A percentile compares a stretch with the other conserved stretches of the same genome.
Evolutionary conservation across 2,329 filamentous ascomycete species (phyloP).

Genomic region (Fusarium citri): DNA sequence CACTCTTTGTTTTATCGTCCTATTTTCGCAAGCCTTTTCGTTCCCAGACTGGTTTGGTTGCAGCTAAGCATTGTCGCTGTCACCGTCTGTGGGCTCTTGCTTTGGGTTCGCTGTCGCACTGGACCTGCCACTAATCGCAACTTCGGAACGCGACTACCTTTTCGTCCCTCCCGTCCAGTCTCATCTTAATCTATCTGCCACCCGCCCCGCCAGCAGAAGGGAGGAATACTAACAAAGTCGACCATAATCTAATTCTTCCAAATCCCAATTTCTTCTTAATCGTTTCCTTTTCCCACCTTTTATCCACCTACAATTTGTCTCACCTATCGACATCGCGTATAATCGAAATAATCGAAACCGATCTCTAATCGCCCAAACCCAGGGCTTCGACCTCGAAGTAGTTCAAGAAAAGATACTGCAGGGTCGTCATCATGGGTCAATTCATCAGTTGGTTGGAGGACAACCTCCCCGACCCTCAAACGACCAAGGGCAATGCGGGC

Average conservation of each 20-base stretch:
- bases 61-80: not conserved
- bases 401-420: slow-evolving; percentile 18
- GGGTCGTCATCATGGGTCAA: slow-evolving; percentile 50
- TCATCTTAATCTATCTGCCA: slow-evolving; percentile 42
- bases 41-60: slow-evolving; percentile 4
- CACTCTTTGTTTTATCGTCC: not conserved
- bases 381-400: slow-evolving; percentile 11
- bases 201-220: slow-evolving; percentile 24
- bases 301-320: not conserved
- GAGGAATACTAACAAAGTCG: not conserved
- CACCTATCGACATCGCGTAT: not conserved
- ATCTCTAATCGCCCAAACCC: slow-evolving; percentile 1
- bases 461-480: slow-evolving; percentile 44
- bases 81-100: not conserved
- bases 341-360: slow-evolving; percentile 12
- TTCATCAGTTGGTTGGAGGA: slow-evolving; percentile 55
- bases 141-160: slow-evolving; percentile 28
- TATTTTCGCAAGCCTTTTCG: slow-evolving; percentile 22
- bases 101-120: slow-evolving; percentile 6
- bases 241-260: slow-evolving; percentile 3
- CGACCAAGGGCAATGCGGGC: slow-evolving; percentile 36
- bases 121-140: not conserved
- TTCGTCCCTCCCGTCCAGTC: not conserved
- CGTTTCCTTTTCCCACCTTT: not conserved
- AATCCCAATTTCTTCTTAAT: slow-evolving; percentile 22